Conservation (phyloP, 306 rosid species). For the Pyrus betulifolia region DNA sequence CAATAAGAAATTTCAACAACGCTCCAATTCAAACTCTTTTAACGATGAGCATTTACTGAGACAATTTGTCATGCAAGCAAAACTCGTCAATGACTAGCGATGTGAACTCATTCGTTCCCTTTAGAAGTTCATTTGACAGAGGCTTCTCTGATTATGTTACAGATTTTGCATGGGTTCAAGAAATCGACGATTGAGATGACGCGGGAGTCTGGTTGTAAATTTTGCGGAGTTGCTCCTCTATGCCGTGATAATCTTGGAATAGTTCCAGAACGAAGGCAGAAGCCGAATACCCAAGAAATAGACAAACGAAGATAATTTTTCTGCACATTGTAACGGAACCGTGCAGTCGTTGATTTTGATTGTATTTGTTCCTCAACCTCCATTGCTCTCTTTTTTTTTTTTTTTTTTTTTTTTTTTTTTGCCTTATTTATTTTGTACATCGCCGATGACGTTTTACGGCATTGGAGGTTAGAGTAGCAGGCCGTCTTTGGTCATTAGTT, state of each 20-base stretch:
- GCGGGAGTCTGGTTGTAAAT: conserved; percentile 7
- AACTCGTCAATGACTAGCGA: neutral
- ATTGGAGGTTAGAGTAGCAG: conserved; percentile 27
- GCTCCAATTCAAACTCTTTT: neutral
- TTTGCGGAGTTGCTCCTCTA: conserved; percentile 1
- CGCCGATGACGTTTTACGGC: conserved; percentile 35
- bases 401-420: conserved; percentile 25
- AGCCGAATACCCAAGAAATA: conserved; percentile 21
- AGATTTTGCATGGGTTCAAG: conserved; percentile 94
- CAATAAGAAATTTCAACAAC: neutral
- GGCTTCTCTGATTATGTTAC: conserved; percentile 14
- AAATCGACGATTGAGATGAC: conserved; percentile 55
- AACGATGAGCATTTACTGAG: neutral
- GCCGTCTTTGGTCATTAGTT: conserved; percentile 24
- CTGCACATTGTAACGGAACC: conserved; percentile 35
- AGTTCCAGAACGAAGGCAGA: conserved; percentile 20
- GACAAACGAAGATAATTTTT: conserved; percentile 14
- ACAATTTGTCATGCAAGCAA: neutral
- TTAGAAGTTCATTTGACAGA: neutral
- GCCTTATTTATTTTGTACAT: conserved; percentile 44
- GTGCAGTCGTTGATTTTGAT: conserved; percentile 36
- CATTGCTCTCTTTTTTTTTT: neutral
- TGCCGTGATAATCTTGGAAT: neutral
- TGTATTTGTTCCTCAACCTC: conserved; percentile 1
- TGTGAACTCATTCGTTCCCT: neutral